Conservation (phyloP, 164 flowering plant species). For the Umbilicus rupestris region DNA sequence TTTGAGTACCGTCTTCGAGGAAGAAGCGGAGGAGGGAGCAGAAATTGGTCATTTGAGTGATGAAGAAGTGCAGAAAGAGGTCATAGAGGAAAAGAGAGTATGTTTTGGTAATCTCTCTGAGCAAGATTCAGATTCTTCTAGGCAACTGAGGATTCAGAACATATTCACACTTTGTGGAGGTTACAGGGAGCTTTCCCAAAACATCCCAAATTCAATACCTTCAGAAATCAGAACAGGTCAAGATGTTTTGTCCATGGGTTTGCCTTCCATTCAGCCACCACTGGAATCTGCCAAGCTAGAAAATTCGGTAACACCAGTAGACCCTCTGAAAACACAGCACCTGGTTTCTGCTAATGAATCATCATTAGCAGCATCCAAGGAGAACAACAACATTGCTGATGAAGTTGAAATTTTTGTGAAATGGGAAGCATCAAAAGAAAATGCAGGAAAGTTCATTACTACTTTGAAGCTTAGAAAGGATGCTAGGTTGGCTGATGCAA, state of each 20-base stretch:
- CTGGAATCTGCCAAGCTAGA: slow-evolving; percentile 12
- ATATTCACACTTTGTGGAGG: slow-evolving; percentile 91
- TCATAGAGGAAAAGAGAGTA: slow-evolving; percentile 57
- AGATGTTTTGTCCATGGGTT: slow-evolving; percentile 15
- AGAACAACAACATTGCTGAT: slow-evolving; percentile 26
- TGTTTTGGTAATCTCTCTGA: slow-evolving; percentile 5
- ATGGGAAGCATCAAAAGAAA: slow-evolving; percentile 71
- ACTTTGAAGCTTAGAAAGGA: slow-evolving; percentile 39
- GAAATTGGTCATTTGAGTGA: slow-evolving; percentile 32
- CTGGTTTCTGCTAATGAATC: slow-evolving; percentile 14
- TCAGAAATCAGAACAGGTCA: slow-evolving; percentile 11
- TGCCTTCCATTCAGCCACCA: slow-evolving; percentile 16
- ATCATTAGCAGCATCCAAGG: slow-evolving; percentile 16
- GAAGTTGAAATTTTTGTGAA: slow-evolving; percentile 48
- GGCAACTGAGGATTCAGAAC: slow-evolving; percentile 64
- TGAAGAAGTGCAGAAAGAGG: slow-evolving; percentile 75
- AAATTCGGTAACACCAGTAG: slow-evolving; percentile 17
- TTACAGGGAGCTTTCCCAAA: slow-evolving; percentile 67
- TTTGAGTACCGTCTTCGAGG: slow-evolving; percentile 88
- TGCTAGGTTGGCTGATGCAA: slow-evolving; percentile 54
- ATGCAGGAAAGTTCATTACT: slow-evolving; percentile 51
- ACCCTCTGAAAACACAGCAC: slow-evolving; percentile 38
- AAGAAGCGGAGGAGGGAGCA: slow-evolving; percentile 56
- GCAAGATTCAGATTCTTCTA: slow-evolving; percentile 39
- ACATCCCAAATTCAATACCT: slow-evolving; percentile 24